phyloP scores from a whole-genome alignment of 495 filamentous ascomycete genomes.

The Aspergillus sclerotiicarbonarius region DNA sequence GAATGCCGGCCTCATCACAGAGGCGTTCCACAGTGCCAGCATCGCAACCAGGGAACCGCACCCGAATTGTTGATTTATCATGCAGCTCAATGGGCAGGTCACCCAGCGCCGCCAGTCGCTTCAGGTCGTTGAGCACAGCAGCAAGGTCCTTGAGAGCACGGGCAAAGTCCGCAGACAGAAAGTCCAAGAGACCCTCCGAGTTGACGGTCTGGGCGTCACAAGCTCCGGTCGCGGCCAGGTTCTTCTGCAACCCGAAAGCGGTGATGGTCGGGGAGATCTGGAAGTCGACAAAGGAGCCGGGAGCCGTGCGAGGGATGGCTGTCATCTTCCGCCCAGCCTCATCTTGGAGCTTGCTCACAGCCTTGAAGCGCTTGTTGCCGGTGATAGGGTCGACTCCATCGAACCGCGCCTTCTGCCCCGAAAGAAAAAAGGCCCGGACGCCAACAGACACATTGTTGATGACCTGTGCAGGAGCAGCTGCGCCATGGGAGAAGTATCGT shows the following conservation, averaged over 20 bases:
- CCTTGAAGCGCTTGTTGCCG: slow-evolving; percentile 75
- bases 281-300: slow-evolving; percentile 84
- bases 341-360: slow-evolving; percentile 67
- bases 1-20: slow-evolving; percentile 82
- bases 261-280: slow-evolving; percentile 83
- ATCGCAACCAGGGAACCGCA: slow-evolving; percentile 91
- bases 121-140: slow-evolving; percentile 75
- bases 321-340: slow-evolving; percentile 61
- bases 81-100: slow-evolving; percentile 79
- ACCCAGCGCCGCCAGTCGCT: slow-evolving; percentile 69
- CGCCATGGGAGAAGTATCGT: slow-evolving; percentile 86
- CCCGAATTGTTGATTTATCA: slow-evolving; percentile 60
- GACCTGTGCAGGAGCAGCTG: slow-evolving; percentile 81
- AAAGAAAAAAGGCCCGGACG: slow-evolving; percentile 84
- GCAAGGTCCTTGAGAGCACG: slow-evolving; percentile 81
- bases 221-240: slow-evolving; percentile 28
- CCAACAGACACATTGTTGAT: slow-evolving; percentile 92
- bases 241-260: slow-evolving; percentile 56
- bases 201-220: slow-evolving; percentile 56
- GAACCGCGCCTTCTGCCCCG: slow-evolving; percentile 79
- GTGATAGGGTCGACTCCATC: slow-evolving; percentile 65
- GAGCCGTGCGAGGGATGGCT: slow-evolving; percentile 50
- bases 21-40: slow-evolving; percentile 76
- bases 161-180: slow-evolving; percentile 85
- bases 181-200: slow-evolving; percentile 75